Evolutionary conservation across 1,284 basidiomycete species (phyloP).

Genomic region (Xerocomus minutiporus): DNA sequence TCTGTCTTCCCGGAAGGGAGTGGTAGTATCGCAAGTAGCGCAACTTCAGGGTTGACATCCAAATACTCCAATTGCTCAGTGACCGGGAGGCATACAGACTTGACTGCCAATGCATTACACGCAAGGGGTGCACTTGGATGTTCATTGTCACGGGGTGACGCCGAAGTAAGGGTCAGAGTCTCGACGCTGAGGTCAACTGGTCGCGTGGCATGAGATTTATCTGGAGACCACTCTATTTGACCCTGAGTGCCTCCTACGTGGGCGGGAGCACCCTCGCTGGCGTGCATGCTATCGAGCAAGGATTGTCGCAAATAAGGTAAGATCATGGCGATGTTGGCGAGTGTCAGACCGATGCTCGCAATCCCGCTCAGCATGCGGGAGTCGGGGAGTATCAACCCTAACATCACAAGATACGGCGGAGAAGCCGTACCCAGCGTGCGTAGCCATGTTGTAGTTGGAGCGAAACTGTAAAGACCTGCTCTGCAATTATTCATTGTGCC

Average conservation of each 20-base stretch:
- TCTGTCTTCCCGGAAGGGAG: neutral
- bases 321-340: conserved; percentile 24
- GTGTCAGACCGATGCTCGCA: conserved; percentile 27
- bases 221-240: neutral
- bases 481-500: conserved; percentile 22
- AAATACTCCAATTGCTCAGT: neutral
- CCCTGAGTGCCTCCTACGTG: neutral
- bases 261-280: neutral
- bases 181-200: neutral
- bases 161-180: neutral
- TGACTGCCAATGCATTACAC: neutral
- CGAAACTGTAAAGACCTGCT: conserved; percentile 26
- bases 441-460: conserved; percentile 21
- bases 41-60: conserved; percentile 1
- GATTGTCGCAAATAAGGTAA: conserved; percentile 26
- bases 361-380: conserved; percentile 27
- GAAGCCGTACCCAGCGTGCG: conserved; percentile 24
- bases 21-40: neutral
- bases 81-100: neutral
- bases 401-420: conserved; percentile 24
- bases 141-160: neutral
- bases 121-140: neutral
- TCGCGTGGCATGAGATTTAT: neutral
- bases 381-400: conserved; percentile 27
- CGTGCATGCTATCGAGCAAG: conserved; percentile 12